Percentiles rank a stretch among this genome's conserved stretches.
Evolutionary conservation across 768 basidiomycete genomes (phyloP).

Genomic region (Chalciporus chontae): DNA sequence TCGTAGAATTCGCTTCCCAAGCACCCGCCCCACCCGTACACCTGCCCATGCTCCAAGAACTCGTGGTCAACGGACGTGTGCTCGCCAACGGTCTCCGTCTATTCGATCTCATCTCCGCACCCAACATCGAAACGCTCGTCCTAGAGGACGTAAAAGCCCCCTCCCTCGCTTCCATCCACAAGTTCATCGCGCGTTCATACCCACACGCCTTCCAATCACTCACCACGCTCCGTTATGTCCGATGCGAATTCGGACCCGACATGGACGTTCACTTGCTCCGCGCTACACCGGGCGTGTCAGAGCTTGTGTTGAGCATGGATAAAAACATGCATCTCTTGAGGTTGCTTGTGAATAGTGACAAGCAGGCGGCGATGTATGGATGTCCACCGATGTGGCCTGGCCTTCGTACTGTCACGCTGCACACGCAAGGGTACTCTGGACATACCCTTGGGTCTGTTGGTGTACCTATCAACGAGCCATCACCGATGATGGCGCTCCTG

Average conservation of each 20-base stretch:
- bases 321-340: constrained; percentile 28
- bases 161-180: constrained; percentile 27
- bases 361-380: constrained; percentile 28
- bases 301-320: constrained; percentile 31
- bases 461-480: constrained; percentile 29
- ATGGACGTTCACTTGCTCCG: constrained; percentile 31
- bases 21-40: constrained; percentile 19
- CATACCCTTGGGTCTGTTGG: constrained; percentile 15
- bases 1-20: constrained; percentile 24
- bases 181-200: constrained; percentile 23
- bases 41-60: constrained; percentile 27
- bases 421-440: constrained; percentile 28
- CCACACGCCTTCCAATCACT: constrained; percentile 30
- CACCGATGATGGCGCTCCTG: constrained; percentile 27
- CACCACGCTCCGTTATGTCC: constrained; percentile 24
- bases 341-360: constrained; percentile 33
- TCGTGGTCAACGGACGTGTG: constrained; percentile 29
- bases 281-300: constrained; percentile 29
- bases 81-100: constrained; percentile 28
- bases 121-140: constrained; percentile 30
- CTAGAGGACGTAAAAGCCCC: constrained; percentile 30
- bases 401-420: constrained; percentile 25
- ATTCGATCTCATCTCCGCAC: constrained; percentile 30
- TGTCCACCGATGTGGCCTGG: constrained; percentile 29
- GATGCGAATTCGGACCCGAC: constrained; percentile 30